Percentiles rank a stretch among this genome's conserved stretches.
These are phyloP conservation scores for Phytophthora uliginosa DNA, from an alignment of 352 stramenopile species.

Conservation along the genomic window DNA sequence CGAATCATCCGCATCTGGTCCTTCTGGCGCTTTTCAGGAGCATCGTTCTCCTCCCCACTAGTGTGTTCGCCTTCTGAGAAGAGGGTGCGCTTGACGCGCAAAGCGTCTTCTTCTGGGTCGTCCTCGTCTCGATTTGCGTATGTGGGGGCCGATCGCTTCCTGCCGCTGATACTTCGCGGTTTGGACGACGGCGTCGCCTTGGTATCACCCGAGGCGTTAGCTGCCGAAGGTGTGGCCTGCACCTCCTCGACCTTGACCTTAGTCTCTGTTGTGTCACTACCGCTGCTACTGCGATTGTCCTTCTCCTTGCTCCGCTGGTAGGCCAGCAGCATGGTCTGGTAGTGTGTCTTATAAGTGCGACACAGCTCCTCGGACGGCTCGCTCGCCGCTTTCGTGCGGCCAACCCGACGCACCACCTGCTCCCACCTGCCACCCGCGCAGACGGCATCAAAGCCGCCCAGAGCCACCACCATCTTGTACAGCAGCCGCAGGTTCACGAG, in stretches of 20 bases:
- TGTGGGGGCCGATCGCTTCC: slow-evolving; percentile 33
- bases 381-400: slow-evolving; percentile 59
- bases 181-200: slow-evolving; percentile 61
- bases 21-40: slow-evolving; percentile 5
- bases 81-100: slow-evolving; percentile 71
- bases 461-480: slow-evolving; percentile 68
- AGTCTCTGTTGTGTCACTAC: slow-evolving; percentile 10
- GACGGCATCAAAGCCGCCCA: slow-evolving; percentile 65
- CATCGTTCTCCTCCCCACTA: slow-evolving; percentile 72
- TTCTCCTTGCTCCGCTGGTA: slow-evolving; percentile 53
- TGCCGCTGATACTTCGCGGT: slow-evolving; percentile 56
- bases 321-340: slow-evolving; percentile 57
- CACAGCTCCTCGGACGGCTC: slow-evolving; percentile 62
- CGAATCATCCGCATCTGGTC: slow-evolving; percentile 10
- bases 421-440: slow-evolving; percentile 49
- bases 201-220: slow-evolving; percentile 9
- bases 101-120: slow-evolving; percentile 16
- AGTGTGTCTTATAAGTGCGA: slow-evolving; percentile 59
- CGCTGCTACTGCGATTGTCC: background rate
- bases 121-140: slow-evolving; percentile 15
- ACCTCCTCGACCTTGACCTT: slow-evolving; percentile 26
- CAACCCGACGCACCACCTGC: slow-evolving; percentile 72
- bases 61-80: slow-evolving; percentile 68
- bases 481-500: slow-evolving; percentile 76
- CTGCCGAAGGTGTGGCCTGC: slow-evolving; percentile 21